These are phyloP conservation scores for Hyphodiscus hymeniophilus DNA, from an alignment of 495 filamentous ascomycete species.

Conservation along the genomic window DNA sequence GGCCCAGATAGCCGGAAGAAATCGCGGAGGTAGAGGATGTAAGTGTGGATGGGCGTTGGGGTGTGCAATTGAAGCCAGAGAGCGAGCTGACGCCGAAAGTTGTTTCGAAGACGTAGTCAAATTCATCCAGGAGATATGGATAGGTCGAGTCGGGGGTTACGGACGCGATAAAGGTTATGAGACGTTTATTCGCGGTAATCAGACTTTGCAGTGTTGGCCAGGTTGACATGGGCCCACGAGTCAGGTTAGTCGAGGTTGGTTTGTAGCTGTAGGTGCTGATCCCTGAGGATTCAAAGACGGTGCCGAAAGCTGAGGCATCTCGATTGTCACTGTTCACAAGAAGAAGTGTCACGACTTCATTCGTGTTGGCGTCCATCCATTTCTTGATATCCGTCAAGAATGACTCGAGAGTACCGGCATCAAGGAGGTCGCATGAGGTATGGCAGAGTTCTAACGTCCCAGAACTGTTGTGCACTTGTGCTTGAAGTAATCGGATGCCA, in stretches of 20 bases:
- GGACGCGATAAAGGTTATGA: conserved; percentile 55
- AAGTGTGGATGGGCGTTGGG: conserved; percentile 47
- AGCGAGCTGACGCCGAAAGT: conserved; percentile 51
- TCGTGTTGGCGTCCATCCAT: conserved; percentile 57
- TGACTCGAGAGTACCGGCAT: conserved; percentile 49
- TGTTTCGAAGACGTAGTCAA: conserved; percentile 65
- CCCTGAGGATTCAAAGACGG: conserved; percentile 44
- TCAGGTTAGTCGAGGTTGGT: conserved; percentile 28
- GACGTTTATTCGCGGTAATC: conserved; percentile 49
- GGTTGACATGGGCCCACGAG: conserved; percentile 23
- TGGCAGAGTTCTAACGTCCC: conserved; percentile 56
- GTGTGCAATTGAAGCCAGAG: conserved; percentile 46
- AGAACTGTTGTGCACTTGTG: conserved; percentile 52
- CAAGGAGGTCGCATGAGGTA: conserved; percentile 53
- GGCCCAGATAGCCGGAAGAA: conserved; percentile 35
- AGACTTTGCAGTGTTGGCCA: conserved; percentile 61
- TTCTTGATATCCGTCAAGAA: conserved; percentile 51
- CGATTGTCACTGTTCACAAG: conserved; percentile 59
- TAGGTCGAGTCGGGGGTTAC: conserved; percentile 38
- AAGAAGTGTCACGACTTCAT: conserved; percentile 63
- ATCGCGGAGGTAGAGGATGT: conserved; percentile 36
- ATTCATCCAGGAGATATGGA: conserved; percentile 62
- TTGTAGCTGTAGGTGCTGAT: conserved; percentile 52
- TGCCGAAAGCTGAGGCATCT: conserved; percentile 38
- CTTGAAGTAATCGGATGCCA: conserved; percentile 62